These are phyloP conservation scores for Cryptococcus sp. DNA, from an alignment of 1,284 basidiomycete species.

Conservation along the genomic window DNA sequence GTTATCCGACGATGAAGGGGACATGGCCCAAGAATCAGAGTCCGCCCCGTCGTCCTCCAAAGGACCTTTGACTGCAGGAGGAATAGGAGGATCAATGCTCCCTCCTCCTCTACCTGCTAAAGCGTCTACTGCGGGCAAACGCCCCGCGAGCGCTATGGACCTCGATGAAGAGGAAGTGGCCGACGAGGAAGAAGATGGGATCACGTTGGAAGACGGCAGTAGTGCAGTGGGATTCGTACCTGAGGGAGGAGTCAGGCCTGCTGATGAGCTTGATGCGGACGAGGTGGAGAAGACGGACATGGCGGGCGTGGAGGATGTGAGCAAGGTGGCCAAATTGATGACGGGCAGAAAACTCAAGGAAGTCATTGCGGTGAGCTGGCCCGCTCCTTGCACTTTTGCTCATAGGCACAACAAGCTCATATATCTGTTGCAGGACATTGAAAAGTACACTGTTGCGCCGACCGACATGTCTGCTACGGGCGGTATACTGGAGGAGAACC, in stretches of 20 bases:
- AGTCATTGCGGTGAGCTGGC: conserved; percentile 67
- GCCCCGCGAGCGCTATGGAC: conserved; percentile 35
- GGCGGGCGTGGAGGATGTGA: conserved; percentile 75
- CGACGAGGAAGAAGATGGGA: conserved; percentile 30
- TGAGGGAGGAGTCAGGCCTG: conserved; percentile 85
- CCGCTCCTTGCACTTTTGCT: too few species aligned
- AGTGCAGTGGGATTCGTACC: conserved; percentile 65
- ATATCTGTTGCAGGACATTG: conserved; percentile 68
- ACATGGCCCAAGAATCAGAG: conserved; percentile 22
- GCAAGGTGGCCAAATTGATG: conserved; percentile 84
- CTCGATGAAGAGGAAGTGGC: conserved; percentile 24
- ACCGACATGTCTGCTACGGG: conserved; percentile 68
- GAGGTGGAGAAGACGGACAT: conserved; percentile 93
- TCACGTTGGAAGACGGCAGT: conserved; percentile 47
- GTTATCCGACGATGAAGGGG: conserved; percentile 49
- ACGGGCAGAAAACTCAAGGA: conserved; percentile 81
- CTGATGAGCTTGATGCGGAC: conserved; percentile 88
- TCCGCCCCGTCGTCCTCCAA: conserved; percentile 25
- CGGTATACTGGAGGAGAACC: conserved; percentile 80
- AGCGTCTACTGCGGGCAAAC: conserved; percentile 19
- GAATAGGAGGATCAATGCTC: conserved; percentile 30
- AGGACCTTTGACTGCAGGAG: not conserved
- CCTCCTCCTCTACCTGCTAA: conserved; percentile 43
- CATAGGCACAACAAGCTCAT: not conserved
- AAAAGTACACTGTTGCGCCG: conserved; percentile 75